phyloP scores from a whole-genome alignment of 2,329 filamentous ascomycete species.

The Penicillium fuscoglaucum region DNA sequence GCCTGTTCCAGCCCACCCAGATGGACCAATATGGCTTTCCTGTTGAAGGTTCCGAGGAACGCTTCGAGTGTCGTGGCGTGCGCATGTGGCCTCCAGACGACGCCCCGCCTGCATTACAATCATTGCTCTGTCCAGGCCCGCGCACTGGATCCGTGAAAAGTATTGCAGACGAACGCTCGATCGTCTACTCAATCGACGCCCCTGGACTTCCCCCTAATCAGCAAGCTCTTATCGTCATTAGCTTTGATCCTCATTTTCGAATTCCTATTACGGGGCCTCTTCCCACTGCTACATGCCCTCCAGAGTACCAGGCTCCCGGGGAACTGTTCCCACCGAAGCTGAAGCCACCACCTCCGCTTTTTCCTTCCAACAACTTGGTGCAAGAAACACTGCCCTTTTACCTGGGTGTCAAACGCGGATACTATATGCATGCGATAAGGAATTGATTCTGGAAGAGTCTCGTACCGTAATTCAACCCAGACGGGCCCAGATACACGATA shows the following conservation, averaged over 20 bases:
- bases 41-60: constrained; percentile 40
- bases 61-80: constrained; percentile 41
- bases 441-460: not conserved
- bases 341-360: not conserved
- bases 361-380: not conserved
- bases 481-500: not conserved
- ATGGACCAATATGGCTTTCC: constrained; percentile 26
- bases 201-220: constrained; percentile 23
- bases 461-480: not conserved
- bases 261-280: constrained; percentile 23
- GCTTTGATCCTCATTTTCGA: constrained; percentile 41
- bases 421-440: constrained; percentile 18
- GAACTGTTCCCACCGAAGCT: not conserved
- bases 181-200: constrained; percentile 42
- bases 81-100: constrained; percentile 46
- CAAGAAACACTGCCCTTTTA: constrained; percentile 17
- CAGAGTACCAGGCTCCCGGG: not conserved
- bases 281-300: not conserved
- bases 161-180: constrained; percentile 41
- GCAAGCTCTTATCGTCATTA: constrained; percentile 41
- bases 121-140: constrained; percentile 42
- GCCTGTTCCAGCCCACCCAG: constrained; percentile 34
- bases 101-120: constrained; percentile 38
- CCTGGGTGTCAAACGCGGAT: constrained; percentile 19
- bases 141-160: constrained; percentile 37